Conservation (phyloP, 2,329 filamentous ascomycete genomes). For the Calonectria pseudoreteaudii region DNA sequence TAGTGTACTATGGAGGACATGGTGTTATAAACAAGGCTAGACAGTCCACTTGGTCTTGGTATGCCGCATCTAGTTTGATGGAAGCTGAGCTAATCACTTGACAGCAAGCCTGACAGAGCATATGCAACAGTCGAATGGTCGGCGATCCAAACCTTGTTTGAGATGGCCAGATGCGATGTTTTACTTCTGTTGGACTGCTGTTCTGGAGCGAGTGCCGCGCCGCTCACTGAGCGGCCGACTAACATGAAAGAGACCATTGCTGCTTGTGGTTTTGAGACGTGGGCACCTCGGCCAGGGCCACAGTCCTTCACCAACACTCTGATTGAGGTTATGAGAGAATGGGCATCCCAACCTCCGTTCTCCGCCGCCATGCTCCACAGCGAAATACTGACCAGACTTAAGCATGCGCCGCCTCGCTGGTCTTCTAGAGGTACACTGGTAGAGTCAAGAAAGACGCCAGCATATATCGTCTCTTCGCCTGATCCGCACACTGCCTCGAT, state of each 20-base stretch:
- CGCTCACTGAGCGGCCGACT: constrained; percentile 39
- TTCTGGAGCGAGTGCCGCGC: constrained; percentile 41
- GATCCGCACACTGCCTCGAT: constrained; percentile 42
- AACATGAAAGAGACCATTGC: constrained; percentile 45
- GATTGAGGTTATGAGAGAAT: constrained; percentile 42
- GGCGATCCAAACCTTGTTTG: constrained; percentile 43
- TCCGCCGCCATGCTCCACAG: constrained; percentile 44
- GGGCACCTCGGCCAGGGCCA: constrained; percentile 38
- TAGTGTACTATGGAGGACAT: constrained; percentile 42
- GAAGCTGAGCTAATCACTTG: constrained; percentile 19
- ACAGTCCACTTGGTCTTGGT: constrained; percentile 43
- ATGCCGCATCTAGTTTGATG: background rate
- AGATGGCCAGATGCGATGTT: constrained; percentile 42
- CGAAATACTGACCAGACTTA: constrained; percentile 41
- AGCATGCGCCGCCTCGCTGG: constrained; percentile 39
- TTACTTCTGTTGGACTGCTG: constrained; percentile 42
- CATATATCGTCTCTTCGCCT: constrained; percentile 42
- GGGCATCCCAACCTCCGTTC: constrained; percentile 41
- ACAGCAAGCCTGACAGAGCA: constrained; percentile 36
- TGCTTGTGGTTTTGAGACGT: constrained; percentile 42
- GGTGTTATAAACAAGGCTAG: constrained; percentile 42
- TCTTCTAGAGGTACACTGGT: constrained; percentile 37
- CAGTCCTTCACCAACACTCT: constrained; percentile 42
- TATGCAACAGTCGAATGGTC: constrained; percentile 45
- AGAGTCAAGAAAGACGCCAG: constrained; percentile 42